Evolutionary conservation across 1,284 basidiomycete genomes (phyloP), one percentile per base, ranked within the genome.

Genomic region (Pyrrhoderma lamaoense): DNA sequence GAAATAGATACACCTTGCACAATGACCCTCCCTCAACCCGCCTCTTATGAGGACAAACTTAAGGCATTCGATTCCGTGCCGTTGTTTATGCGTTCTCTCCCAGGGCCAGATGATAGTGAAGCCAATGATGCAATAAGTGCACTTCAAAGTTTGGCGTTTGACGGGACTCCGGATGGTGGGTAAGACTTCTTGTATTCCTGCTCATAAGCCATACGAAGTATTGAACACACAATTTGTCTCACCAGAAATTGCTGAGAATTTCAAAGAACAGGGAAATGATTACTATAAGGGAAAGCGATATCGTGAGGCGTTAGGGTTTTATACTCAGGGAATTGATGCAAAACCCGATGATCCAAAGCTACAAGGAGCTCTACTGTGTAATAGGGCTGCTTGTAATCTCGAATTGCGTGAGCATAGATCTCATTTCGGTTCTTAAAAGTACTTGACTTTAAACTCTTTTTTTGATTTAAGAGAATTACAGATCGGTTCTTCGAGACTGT

Each of bases 231-330:
- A 37, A 37, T 37, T 22, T 14, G 14, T 40, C 19, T 38, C 35
- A 39, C 14, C 59, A 95, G 95, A 99, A 66, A 75, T 92, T 58
- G 92, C 94, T 0, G 73, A 80, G 56, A 94, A 90, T 65, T 97
- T 97, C 69, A 97, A 97, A 67, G 80, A 89, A 49, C 92, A 97
- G 65, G 95, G 93, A 2, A 97, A 97, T 65, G 90, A 93, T 52
- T 93, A 96, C 61, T 97, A 90, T 70, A 83, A 82, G 56, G 85
- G 85, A 19, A 91, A 89, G 64, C 79, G 90, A 44, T 90, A 82
- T 67, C 77, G 85, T 25, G 94, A 99, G 65, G 95, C 95, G 1
- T 58, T 85, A 8, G 80, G 82, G 0, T 97, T 98, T 64, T 99
- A 98, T 66, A 84, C 85, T 0, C 89, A 95, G 63, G 95, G 87